Evolutionary conservation across 208 protist genomes (phyloP).

Genomic region (Entamoeba nuttalli): DNA sequence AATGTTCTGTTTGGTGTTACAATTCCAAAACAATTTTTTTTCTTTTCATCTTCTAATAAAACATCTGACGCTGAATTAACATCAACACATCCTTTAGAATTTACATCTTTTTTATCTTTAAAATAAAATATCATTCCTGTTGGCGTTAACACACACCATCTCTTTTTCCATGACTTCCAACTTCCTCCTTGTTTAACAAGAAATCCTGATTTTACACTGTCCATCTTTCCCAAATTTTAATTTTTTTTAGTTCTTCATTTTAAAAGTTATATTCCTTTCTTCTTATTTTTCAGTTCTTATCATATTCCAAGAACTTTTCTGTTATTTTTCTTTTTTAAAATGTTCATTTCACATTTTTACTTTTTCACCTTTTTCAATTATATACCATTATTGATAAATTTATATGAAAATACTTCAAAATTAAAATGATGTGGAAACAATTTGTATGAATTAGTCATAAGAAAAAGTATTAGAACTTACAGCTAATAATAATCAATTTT

Average conservation of each 20-base stretch:
- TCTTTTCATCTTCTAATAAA: background rate
- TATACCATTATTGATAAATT: no score
- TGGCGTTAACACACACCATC: background rate
- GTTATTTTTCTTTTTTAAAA: no score
- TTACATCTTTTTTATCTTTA: background rate
- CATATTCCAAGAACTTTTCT: no score
- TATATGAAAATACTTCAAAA: no score
- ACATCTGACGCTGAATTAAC: background rate
- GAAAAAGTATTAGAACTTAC: no score
- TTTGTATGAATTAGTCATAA: no score
- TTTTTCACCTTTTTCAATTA: no score
- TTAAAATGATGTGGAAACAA: no score
- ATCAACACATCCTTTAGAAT: background rate
- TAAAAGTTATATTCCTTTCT: background rate
- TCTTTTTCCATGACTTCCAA: background rate
- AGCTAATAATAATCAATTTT: no score
- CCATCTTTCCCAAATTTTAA: background rate
- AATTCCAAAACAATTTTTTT: conserved; percentile 3
- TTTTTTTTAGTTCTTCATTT: background rate
- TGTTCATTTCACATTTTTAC: no score
- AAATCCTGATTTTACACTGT: background rate
- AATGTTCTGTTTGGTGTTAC: background rate
- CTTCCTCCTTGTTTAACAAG: conserved; percentile 2
- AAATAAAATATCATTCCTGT: background rate
- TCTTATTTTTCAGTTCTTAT: no score